Evolutionary conservation across 352 stramenopile species (phyloP).

Genomic region (Pythium brassicae): DNA sequence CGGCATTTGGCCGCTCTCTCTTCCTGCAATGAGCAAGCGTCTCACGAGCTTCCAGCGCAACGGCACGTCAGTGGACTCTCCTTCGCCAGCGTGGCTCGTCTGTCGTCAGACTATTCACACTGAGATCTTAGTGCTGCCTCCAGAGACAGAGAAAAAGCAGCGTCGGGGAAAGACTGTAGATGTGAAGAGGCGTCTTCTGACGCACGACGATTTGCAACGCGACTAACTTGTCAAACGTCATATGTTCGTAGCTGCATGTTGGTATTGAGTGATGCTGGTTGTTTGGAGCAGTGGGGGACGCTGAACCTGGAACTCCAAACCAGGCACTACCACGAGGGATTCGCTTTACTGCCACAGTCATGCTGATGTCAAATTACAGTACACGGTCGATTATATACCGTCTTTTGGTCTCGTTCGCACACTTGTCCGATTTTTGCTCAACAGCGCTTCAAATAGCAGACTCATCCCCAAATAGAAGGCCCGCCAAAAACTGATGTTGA

Average conservation of each 20-base stretch:
- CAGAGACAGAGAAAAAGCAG: constrained; percentile 1
- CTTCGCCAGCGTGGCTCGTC: too few species aligned
- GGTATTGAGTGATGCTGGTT: too few species aligned
- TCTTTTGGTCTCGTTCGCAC: not conserved
- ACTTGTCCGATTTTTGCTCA: not conserved
- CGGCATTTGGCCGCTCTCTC: too few species aligned
- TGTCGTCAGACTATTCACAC: too few species aligned
- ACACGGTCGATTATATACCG: too few species aligned
- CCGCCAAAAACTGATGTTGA: constrained; percentile 1
- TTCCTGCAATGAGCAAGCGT: too few species aligned
- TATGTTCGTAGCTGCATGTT: too few species aligned
- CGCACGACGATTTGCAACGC: not conserved
- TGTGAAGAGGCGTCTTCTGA: constrained; percentile 2
- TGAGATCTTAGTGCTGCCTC: too few species aligned
- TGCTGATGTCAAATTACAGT: not conserved
- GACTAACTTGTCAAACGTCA: not conserved
- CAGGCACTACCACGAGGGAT: not conserved
- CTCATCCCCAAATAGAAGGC: not conserved
- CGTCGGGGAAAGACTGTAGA: not conserved
- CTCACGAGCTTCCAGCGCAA: too few species aligned
- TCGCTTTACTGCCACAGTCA: not conserved
- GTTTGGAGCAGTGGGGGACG: too few species aligned
- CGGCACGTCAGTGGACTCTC: too few species aligned
- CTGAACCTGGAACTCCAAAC: not conserved
- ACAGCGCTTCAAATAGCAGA: not conserved